Conservation (phyloP, 306 rosid species). For the Crotalaria pallida region DNA sequence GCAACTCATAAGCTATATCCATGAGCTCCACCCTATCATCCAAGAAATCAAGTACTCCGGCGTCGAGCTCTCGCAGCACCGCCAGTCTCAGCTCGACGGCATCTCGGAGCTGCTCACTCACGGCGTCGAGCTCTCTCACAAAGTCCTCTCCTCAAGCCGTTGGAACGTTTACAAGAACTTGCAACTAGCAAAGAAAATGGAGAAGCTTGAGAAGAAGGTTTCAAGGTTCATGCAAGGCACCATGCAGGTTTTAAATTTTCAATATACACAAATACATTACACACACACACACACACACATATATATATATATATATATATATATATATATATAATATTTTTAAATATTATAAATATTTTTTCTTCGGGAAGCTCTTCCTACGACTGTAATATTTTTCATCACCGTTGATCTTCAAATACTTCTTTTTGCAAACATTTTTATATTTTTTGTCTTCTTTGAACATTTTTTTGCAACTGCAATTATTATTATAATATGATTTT, state of each 20-base stretch:
- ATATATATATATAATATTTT: no score
- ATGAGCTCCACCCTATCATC: constrained; percentile 45
- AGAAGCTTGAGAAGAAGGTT: constrained; percentile 62
- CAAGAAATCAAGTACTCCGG: constrained; percentile 80
- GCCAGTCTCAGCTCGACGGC: constrained; percentile 61
- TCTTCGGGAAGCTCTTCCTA: no score
- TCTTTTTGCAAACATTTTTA: no score
- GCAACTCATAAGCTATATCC: constrained; percentile 28
- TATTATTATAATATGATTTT: no score
- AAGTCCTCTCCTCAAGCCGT: constrained; percentile 49
- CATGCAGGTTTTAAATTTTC: constrained; percentile 30
- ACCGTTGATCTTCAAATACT: no score
- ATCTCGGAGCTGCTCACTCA: constrained; percentile 50
- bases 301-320: no score
- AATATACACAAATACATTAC: no score
- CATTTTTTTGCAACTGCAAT: no score
- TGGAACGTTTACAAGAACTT: constrained; percentile 79
- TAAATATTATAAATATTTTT: no score
- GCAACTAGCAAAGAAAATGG: constrained; percentile 61
- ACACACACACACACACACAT: no score
- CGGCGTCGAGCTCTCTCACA: constrained; percentile 59
- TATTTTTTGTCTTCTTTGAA: no score
- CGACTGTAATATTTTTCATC: no score
- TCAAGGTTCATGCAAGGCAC: constrained; percentile 48
- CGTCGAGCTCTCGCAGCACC: constrained; percentile 48